Conservation (phyloP, 2,329 filamentous ascomycete genomes). For the Cordyceps sp. region DNA sequence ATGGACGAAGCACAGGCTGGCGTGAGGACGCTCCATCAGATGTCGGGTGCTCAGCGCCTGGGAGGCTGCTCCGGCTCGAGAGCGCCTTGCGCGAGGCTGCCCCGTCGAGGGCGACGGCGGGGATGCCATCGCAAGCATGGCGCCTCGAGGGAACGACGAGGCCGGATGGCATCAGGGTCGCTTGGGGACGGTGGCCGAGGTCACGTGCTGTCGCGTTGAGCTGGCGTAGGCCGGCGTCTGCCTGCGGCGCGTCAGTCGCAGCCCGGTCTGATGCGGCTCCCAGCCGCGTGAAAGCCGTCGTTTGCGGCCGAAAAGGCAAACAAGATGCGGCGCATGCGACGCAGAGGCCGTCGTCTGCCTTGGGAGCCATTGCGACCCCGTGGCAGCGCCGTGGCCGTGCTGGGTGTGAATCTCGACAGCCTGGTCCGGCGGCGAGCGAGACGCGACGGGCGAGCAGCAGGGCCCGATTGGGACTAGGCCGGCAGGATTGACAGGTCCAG, state of each 20-base stretch:
- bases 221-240: too few relatives aligned
- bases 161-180: too few relatives aligned
- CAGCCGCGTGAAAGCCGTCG: too few relatives aligned
- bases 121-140: too few relatives aligned
- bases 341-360: not conserved
- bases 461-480: constrained; percentile 4
- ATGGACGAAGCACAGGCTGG: too few relatives aligned
- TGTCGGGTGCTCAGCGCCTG: too few relatives aligned
- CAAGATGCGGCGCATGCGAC: not conserved
- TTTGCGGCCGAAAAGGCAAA: not conserved
- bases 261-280: not conserved
- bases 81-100: too few relatives aligned
- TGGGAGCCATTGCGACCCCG: not conserved
- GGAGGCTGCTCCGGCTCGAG: too few relatives aligned
- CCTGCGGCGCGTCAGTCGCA: not conserved
- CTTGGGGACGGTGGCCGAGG: not conserved
- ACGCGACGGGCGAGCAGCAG: constrained; percentile 4
- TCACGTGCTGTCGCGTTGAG: constrained; percentile 1
- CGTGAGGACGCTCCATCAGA: too few relatives aligned
- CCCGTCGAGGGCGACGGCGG: too few relatives aligned
- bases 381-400: not conserved
- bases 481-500: too few relatives aligned
- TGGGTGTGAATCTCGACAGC: not conserved
- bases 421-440: constrained; percentile 2
- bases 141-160: too few relatives aligned